Percentiles rank a stretch among this genome's conserved stretches.
phyloP scores from a whole-genome alignment of 2,329 filamentous ascomycete genomes.

The Aspergillus floridensis region DNA sequence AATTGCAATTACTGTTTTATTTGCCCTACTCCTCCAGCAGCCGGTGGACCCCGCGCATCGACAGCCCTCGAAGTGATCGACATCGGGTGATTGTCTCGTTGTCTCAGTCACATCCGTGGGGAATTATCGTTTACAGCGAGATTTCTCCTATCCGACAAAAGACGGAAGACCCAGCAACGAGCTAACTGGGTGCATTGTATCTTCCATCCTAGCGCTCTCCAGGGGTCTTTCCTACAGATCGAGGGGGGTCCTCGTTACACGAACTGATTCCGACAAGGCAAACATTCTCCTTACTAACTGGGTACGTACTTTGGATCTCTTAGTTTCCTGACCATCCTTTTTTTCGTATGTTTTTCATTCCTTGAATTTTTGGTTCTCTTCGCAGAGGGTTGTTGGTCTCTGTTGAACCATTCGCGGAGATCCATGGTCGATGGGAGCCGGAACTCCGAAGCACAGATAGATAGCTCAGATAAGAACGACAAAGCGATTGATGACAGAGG shows the following conservation, averaged over 20 bases:
- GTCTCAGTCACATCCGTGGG: conserved; percentile 10
- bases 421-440: neutral
- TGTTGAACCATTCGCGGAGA: neutral
- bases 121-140: conserved; percentile 3
- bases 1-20: conserved; percentile 29
- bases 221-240: conserved; percentile 27
- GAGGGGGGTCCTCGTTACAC: conserved; percentile 31
- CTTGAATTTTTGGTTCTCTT: neutral
- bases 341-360: conserved; percentile 11
- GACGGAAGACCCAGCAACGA: conserved; percentile 5
- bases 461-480: neutral
- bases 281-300: conserved; percentile 32
- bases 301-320: conserved; percentile 25
- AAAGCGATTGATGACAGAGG: neutral
- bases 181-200: conserved; percentile 19
- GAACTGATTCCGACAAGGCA: conserved; percentile 24
- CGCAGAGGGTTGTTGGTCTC: neutral
- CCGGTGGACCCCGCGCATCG: neutral
- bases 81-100: conserved; percentile 4
- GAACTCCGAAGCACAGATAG: neutral
- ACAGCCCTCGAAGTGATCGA: neutral
- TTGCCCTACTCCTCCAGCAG: conserved; percentile 14
- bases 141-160: conserved; percentile 5
- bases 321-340: conserved; percentile 3
- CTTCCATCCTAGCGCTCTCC: conserved; percentile 19